Base-by-base conservation (phyloP, 2,329 filamentous ascomycete species). In the Cladophialophora exuberans region DNA sequence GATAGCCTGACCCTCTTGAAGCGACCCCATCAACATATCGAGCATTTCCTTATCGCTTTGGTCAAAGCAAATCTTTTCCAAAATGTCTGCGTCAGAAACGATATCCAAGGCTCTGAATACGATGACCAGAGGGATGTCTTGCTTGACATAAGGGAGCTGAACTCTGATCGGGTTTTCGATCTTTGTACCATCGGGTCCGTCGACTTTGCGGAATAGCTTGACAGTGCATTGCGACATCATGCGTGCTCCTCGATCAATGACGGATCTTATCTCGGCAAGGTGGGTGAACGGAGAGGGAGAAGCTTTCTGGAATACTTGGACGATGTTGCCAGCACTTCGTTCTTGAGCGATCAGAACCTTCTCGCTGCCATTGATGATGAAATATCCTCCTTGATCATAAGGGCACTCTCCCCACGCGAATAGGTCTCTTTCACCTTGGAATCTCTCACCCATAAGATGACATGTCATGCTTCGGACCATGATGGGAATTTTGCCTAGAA, bases 401-500 rank as follows among this genome's bases (percentile, higher is more conserved):
- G 94, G 94, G 64, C 94, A 99, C 74, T 99, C 94, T 69, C 96
- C 96, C 72, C 95, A 86, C 42, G 89, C 81, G 70, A 96, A 97
- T 1, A 99, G 80, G 45, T 89, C 87, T 49, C 94, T 87, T 62
- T 97, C 93, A 44, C 84, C 83, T 22, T 60, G 52, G 23, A 66
- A 64, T 18, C 47, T 59, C 9, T 62, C 62, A 25, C 57, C 52
- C 54, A 57, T 49, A 64, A 99, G 75, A 62, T 95, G 90, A 73
- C 94, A 99, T 65, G 96, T 94, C 73, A 93, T 90, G 25, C 92
- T 97, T 76, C 97, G 96, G 66, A 99, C 82, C 94, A 99, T 99
- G 69, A 97, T 91, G 2, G 94, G 94, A 66, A 99, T 82, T 71
- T 96, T 96, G 64, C 94, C 94, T 60, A 97, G 90, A 71, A 95